Conservation (phyloP, 2,329 filamentous ascomycete species). For the Graphium sp. region DNA sequence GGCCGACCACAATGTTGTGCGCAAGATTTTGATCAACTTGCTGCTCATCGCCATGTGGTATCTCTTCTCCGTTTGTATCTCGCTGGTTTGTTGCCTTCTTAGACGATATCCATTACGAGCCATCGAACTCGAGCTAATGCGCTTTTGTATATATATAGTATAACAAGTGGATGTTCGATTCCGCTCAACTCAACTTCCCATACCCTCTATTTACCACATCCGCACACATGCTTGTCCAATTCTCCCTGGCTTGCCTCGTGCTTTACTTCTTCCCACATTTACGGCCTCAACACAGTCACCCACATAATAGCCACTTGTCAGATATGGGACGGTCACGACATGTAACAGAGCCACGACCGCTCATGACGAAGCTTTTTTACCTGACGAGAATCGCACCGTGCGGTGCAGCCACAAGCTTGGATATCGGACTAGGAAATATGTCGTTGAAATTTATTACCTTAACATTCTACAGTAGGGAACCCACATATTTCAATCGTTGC, state of each 20-base stretch:
- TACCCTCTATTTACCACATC: constrained; percentile 93
- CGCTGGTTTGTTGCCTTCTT: constrained; percentile 44
- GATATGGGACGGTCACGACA: constrained; percentile 32
- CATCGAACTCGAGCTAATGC: background rate
- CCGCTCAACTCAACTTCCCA: constrained; percentile 70
- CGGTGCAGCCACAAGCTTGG: constrained; percentile 79
- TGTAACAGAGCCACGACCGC: constrained; percentile 35
- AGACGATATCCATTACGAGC: background rate
- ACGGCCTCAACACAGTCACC: constrained; percentile 53
- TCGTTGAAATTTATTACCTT: constrained; percentile 91
- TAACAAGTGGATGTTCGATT: constrained; percentile 99
- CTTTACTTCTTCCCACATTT: constrained; percentile 71
- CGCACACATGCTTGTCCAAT: constrained; percentile 92
- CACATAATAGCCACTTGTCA: constrained; percentile 23
- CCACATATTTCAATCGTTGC: background rate
- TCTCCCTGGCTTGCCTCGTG: constrained; percentile 58
- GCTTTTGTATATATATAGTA: constrained; percentile 44
- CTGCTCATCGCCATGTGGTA: constrained; percentile 77
- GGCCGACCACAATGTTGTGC: constrained; percentile 58
- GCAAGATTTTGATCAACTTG: constrained; percentile 55
- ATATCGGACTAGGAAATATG: constrained; percentile 92
- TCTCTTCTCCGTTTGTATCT: constrained; percentile 83
- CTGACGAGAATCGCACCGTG: constrained; percentile 82
- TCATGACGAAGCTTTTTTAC: constrained; percentile 86
- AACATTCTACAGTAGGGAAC: constrained; percentile 71